A percentile compares a stretch with the other conserved stretches of the same genome.
Evolutionary conservation across 352 stramenopile species (phyloP).

Genomic region (Blastocystis sp.): DNA sequence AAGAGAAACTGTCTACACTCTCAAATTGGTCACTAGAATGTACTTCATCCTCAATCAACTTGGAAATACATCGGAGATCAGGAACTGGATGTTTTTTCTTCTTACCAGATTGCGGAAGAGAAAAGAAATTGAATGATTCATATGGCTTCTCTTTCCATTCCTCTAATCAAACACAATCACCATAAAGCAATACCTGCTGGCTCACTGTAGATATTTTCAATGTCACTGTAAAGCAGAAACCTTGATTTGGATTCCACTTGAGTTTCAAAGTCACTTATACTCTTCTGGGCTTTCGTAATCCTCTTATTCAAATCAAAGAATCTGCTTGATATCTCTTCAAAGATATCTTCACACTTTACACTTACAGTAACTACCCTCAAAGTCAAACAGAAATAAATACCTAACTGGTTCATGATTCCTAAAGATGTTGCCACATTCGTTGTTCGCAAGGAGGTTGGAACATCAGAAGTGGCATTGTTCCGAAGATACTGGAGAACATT

Average conservation of each 20-base stretch:
- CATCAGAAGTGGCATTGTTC: background rate
- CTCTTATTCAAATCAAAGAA: conserved; percentile 42
- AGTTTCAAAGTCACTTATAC: background rate
- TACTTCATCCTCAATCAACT: background rate
- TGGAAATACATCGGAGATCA: background rate
- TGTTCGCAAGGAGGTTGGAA: background rate
- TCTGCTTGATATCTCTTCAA: background rate
- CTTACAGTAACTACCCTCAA: background rate
- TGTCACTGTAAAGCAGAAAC: background rate
- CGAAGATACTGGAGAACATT: background rate
- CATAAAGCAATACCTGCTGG: background rate
- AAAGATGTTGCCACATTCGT: conserved; percentile 17
- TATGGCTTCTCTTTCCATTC: background rate
- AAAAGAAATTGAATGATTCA: conserved; percentile 27
- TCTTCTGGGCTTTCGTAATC: conserved; percentile 38
- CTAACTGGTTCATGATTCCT: conserved; percentile 2
- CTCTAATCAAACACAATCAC: background rate
- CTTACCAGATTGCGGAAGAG: background rate
- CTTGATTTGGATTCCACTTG: background rate
- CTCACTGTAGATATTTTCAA: background rate
- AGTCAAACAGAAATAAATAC: background rate
- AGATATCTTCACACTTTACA: background rate
- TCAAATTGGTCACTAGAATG: background rate
- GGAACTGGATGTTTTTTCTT: background rate
- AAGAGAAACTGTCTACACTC: background rate